A percentile compares a stretch with the other conserved stretches of the same genome.
Conservation (phyloP, 2,329 filamentous ascomycete genomes). For the Trichoderma sp. region DNA sequence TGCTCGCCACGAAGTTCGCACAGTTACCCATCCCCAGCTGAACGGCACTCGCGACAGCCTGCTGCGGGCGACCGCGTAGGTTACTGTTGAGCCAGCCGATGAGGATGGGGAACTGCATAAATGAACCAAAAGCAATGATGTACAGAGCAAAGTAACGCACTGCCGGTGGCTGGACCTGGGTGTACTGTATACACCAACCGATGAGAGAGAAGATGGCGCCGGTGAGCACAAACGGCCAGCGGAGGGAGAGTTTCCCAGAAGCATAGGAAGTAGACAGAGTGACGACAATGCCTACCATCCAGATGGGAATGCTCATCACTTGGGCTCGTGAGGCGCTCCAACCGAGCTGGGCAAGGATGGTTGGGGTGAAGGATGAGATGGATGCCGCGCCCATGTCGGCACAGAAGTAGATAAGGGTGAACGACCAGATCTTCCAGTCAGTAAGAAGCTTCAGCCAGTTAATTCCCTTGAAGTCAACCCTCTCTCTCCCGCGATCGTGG, state of each 20-base stretch:
- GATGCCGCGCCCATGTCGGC: conserved; percentile 1
- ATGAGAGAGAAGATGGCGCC: neutral
- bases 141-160: neutral
- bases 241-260: neutral
- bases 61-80: neutral
- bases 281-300: neutral
- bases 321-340: conserved; percentile 2
- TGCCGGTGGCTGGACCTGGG: neutral
- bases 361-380: conserved; percentile 1
- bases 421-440: conserved; percentile 1
- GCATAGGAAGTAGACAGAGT: neutral
- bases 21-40: neutral
- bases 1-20: neutral
- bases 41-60: neutral
- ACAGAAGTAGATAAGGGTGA: neutral
- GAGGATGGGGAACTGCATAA: neutral
- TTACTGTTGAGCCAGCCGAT: conserved; percentile 7
- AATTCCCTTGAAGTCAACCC: neutral
- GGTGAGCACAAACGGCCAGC: neutral
- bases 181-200: conserved; percentile 1
- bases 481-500: neutral
- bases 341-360: neutral
- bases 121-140: neutral
- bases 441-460: neutral
- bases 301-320: neutral